Conservation (phyloP, 208 protist species). For the Porcisia hertigi region DNA sequence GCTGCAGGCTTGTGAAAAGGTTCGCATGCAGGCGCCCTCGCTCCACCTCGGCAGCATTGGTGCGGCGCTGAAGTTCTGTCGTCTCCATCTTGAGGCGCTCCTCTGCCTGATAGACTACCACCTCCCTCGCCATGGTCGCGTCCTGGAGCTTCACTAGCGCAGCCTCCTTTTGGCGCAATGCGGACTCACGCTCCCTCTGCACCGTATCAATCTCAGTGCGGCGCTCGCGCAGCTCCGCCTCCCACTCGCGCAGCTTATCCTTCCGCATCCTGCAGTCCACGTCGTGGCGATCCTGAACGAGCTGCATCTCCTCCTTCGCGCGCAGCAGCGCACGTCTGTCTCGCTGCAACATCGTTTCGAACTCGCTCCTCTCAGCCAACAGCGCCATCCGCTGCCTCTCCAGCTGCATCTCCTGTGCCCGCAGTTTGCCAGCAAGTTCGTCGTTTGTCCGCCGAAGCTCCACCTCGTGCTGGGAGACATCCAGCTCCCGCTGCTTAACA, state of each 20-base stretch:
- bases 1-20: slow-evolving; percentile 24
- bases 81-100: slow-evolving; percentile 28
- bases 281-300: slow-evolving; percentile 29
- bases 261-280: slow-evolving; percentile 33
- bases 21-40: slow-evolving; percentile 22
- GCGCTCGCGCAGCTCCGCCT: slow-evolving; percentile 35
- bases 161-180: slow-evolving; percentile 31
- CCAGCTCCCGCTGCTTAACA: slow-evolving; percentile 22
- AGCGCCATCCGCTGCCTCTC: slow-evolving; percentile 44
- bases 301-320: slow-evolving; percentile 45
- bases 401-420: slow-evolving; percentile 42
- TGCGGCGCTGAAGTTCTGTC: slow-evolving; percentile 32
- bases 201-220: slow-evolving; percentile 38
- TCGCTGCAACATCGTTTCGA: slow-evolving; percentile 38
- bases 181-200: slow-evolving; percentile 32
- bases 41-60: slow-evolving; percentile 12
- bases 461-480: slow-evolving; percentile 19
- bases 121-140: slow-evolving; percentile 9
- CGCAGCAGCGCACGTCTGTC: slow-evolving; percentile 42
- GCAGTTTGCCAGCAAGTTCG: slow-evolving; percentile 32
- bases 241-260: slow-evolving; percentile 28
- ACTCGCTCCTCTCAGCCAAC: slow-evolving; percentile 35
- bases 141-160: slow-evolving; percentile 31
- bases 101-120: slow-evolving; percentile 36
- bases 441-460: slow-evolving; percentile 25